Evolutionary conservation across 2,329 filamentous ascomycete species (phyloP).

Genomic region (Aureobasidium sp.): DNA sequence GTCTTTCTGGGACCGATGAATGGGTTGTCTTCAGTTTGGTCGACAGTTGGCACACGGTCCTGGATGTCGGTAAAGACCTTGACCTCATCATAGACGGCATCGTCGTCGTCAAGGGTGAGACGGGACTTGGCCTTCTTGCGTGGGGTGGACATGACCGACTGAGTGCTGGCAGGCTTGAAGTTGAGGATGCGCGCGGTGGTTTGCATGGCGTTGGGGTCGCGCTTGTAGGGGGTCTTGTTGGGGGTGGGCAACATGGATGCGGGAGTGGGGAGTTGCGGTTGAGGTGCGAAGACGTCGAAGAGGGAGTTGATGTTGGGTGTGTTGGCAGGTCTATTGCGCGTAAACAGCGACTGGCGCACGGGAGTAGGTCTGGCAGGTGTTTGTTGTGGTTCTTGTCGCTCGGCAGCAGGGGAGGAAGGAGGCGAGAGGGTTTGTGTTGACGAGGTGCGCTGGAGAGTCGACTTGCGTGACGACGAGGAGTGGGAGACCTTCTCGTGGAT

Average conservation of each 20-base stretch:
- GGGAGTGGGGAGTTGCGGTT: neutral
- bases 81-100: slow-evolving; percentile 38
- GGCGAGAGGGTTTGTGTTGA: slow-evolving; percentile 35
- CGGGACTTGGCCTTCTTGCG: slow-evolving; percentile 39
- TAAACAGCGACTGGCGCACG: slow-evolving; percentile 11
- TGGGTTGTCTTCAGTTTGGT: slow-evolving; percentile 62
- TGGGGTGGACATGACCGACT: slow-evolving; percentile 53
- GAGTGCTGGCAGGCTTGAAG: slow-evolving; percentile 53
- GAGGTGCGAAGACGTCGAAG: slow-evolving; percentile 9
- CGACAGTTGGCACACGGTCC: slow-evolving; percentile 63
- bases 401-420: slow-evolving; percentile 30
- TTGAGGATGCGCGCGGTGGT: slow-evolving; percentile 43
- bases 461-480: slow-evolving; percentile 9
- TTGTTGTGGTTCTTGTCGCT: neutral
- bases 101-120: slow-evolving; percentile 27
- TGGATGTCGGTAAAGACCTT: slow-evolving; percentile 73
- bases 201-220: slow-evolving; percentile 37
- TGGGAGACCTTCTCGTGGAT: neutral
- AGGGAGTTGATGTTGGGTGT: neutral
- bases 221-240: slow-evolving; percentile 68
- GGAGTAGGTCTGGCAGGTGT: slow-evolving; percentile 9
- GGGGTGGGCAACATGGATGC: slow-evolving; percentile 63
- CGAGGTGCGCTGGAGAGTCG: slow-evolving; percentile 34
- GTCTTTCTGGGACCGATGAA: slow-evolving; percentile 49
- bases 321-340: neutral